A percentile compares a stretch with the other conserved stretches of the same genome.
These are phyloP conservation scores for Eruca vesicaria DNA, from an alignment of 441 rosid species.

Conservation along the genomic window DNA sequence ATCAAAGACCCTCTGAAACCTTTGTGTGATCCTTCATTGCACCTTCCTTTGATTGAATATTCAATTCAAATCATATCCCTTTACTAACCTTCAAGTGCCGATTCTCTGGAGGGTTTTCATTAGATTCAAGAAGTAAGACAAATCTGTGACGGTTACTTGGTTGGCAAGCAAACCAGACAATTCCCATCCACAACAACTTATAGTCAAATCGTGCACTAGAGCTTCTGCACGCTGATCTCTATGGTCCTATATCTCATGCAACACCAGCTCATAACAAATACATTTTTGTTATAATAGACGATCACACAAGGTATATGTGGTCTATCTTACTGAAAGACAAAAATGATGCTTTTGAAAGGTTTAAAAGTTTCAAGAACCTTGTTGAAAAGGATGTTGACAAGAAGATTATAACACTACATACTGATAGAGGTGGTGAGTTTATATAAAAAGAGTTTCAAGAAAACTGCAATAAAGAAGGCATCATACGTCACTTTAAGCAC, in stretches of 20 bases:
- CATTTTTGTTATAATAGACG: neutral
- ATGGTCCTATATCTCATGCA: neutral
- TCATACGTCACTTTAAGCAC: neutral
- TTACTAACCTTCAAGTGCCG: too few relatives aligned
- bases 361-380: neutral
- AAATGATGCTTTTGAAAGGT: neutral
- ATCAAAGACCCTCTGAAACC: too few relatives aligned
- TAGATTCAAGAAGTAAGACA: too few relatives aligned
- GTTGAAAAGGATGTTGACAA: neutral
- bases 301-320: neutral
- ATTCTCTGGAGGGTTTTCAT: too few relatives aligned
- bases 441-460: neutral
- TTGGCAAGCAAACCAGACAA: too few relatives aligned
- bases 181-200: too few relatives aligned
- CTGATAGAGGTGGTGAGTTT: neutral
- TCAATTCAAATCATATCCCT: too few relatives aligned
- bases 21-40: too few relatives aligned
- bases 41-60: too few relatives aligned
- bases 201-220: too few relatives aligned
- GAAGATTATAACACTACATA: neutral
- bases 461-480: neutral
- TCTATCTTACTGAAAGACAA: neutral
- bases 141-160: too few relatives aligned
- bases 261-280: neutral
- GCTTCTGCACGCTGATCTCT: too few relatives aligned